phyloP scores from a whole-genome alignment of 495 filamentous ascomycete genomes.

The Tuber umbilicatum region DNA sequence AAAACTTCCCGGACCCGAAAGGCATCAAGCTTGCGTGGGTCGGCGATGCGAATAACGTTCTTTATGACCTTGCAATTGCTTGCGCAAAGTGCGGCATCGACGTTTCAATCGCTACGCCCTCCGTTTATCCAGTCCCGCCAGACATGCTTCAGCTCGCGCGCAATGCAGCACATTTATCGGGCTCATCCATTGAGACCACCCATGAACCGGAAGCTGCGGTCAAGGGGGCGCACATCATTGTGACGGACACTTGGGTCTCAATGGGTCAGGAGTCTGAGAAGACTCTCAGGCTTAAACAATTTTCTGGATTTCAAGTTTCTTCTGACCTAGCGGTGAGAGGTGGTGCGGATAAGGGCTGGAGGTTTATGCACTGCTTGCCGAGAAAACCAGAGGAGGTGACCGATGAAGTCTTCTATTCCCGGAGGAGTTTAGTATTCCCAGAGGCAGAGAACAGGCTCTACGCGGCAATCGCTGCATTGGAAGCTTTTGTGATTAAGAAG shows the following conservation, averaged over 20 bases:
- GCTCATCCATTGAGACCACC: slow-evolving; percentile 63
- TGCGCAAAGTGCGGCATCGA: slow-evolving; percentile 80
- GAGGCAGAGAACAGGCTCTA: slow-evolving; percentile 94
- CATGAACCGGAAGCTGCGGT: slow-evolving; percentile 76
- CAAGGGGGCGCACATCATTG: slow-evolving; percentile 77
- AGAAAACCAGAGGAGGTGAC: slow-evolving; percentile 87
- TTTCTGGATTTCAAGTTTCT: slow-evolving; percentile 85
- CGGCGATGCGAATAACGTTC: slow-evolving; percentile 93
- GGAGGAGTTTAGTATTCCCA: slow-evolving; percentile 73
- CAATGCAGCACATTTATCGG: slow-evolving; percentile 54
- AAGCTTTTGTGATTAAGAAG: slow-evolving; percentile 86
- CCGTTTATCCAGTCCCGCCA: slow-evolving; percentile 68
- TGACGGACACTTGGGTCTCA: slow-evolving; percentile 90
- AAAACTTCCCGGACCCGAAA: slow-evolving; percentile 51
- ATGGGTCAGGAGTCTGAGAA: slow-evolving; percentile 93
- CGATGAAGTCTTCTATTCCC: slow-evolving; percentile 87
- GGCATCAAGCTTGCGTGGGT: slow-evolving; percentile 69
- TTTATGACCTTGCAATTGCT: slow-evolving; percentile 83
- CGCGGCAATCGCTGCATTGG: slow-evolving; percentile 76
- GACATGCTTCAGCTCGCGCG: slow-evolving; percentile 64
- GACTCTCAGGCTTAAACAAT: slow-evolving; percentile 66
- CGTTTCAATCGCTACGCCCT: slow-evolving; percentile 76
- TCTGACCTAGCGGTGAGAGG: slow-evolving; percentile 71
- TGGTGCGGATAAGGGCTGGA: slow-evolving; percentile 82
- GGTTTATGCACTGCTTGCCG: slow-evolving; percentile 99